Percentiles rank a stretch among this genome's conserved stretches.
Evolutionary conservation across 768 basidiomycete genomes (phyloP).

Genomic region (Pleurotus salmoneostramineus): DNA sequence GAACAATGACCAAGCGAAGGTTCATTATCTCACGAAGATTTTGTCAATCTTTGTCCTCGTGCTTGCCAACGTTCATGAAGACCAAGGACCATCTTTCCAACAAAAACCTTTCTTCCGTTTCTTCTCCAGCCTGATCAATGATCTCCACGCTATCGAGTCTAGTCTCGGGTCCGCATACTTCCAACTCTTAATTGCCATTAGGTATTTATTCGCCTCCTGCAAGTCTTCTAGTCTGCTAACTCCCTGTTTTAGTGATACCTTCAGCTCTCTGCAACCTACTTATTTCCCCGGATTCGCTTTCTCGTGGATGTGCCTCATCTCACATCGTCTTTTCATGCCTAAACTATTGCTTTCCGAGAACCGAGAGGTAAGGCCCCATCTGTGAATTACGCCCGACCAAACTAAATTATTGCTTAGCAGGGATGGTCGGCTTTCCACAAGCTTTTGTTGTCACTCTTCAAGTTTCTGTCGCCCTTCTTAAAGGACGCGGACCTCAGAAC

Average conservation of each 20-base stretch:
- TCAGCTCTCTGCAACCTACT: slow-evolving; percentile 93
- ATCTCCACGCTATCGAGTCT: slow-evolving; percentile 81
- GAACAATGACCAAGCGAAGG: slow-evolving; percentile 92
- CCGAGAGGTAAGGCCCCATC: slow-evolving; percentile 59
- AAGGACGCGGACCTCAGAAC: slow-evolving; percentile 75
- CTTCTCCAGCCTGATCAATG: slow-evolving; percentile 94
- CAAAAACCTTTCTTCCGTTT: slow-evolving; percentile 99
- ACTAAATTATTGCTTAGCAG: slow-evolving; percentile 26
- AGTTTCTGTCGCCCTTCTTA: slow-evolving; percentile 91
- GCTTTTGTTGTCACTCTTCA: slow-evolving; percentile 88
- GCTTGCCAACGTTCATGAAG: slow-evolving; percentile 91
- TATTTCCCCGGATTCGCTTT: slow-evolving; percentile 98
- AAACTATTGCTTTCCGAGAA: slow-evolving; percentile 85
- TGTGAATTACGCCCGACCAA: neutral
- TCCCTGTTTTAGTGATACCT: slow-evolving; percentile 67
- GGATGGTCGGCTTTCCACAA: slow-evolving; percentile 98
- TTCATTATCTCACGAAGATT: slow-evolving; percentile 95
- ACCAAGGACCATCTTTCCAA: slow-evolving; percentile 86
- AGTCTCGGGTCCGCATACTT: slow-evolving; percentile 88
- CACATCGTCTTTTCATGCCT: slow-evolving; percentile 96
- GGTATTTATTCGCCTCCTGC: slow-evolving; percentile 41
- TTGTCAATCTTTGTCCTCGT: slow-evolving; percentile 96
- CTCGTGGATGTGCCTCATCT: slow-evolving; percentile 96
- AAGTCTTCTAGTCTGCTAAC: slow-evolving; percentile 12
- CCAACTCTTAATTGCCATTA: slow-evolving; percentile 81